Base-by-base conservation (phyloP, 2,329 filamentous ascomycete genomes). In the Aspergillus neotritici region DNA sequence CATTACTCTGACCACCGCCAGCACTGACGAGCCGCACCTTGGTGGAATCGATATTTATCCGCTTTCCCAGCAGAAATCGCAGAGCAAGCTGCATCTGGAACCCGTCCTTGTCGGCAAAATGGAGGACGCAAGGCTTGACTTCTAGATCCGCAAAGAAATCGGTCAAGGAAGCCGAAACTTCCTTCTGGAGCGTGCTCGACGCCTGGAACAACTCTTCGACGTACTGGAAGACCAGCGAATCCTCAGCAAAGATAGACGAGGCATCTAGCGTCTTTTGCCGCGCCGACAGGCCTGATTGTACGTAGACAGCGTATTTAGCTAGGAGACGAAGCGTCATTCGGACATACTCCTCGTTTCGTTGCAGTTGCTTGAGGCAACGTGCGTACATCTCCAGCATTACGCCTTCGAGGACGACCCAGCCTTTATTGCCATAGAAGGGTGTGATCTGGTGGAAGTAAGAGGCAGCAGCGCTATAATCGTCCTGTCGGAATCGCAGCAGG, bases 381-480 rank as follows among this genome's bases (percentile, higher is more conserved):
- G 86, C 80, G 61, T 96, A 93, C 75, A 96, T 84, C 51, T 87
- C 79, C 5, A 97, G 75, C 77, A 95, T 86, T 1, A 84, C 84
- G 3, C 88, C 72, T 60, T 97, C 89, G 10, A 95, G 73, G 1
- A 83, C 71, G 41, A 78, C 81, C 90, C 93, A 97, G 35, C 83
- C 79, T 44, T 78, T 82, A 44, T 84, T 80, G 0, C 84, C 84
- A 54, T 93, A 95, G 49, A 87, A 86, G 0, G 84, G 83, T 0
- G 86, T 84, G 34, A 93, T 82, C 35, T 82, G 77, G 55, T 84
- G 79, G 56, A 98, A 93, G 57, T 86, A 90, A 1, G 77, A 77
- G 0, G 86, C 82, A 1, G 93, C 90, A 1, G 80, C 77, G 2
- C 71, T 73, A 58, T 83, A 90, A 52, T 97, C 86, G 15, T 79